A percentile compares a stretch with the other conserved stretches of the same genome.
Evolutionary conservation across 2,329 filamentous ascomycete species (phyloP).

Genomic region (Penicillium sp.): DNA sequence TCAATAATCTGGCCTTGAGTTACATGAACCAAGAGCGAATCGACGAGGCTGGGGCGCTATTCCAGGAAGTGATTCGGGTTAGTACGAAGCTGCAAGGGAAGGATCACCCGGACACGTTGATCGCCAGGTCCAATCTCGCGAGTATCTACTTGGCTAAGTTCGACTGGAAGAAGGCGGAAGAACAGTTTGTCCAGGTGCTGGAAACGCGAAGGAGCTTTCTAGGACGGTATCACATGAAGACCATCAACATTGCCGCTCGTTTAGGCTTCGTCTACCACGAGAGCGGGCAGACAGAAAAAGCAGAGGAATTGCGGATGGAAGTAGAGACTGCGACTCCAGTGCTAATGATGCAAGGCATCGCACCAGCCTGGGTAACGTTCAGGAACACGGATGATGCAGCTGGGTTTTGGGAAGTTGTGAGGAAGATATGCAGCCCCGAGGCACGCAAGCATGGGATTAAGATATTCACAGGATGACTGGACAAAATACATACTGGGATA

Average conservation of each 20-base stretch:
- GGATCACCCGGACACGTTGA: conserved; percentile 17
- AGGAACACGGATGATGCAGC: background rate
- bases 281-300: background rate
- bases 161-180: conserved; percentile 18
- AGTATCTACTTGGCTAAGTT: conserved; percentile 10
- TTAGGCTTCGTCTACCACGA: background rate
- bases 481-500: too few species aligned
- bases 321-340: background rate
- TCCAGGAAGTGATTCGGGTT: conserved; percentile 13
- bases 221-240: conserved; percentile 7
- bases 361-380: background rate
- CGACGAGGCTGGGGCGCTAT: conserved; percentile 19
- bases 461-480: background rate
- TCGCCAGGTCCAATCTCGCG: conserved; percentile 13
- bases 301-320: background rate
- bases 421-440: background rate
- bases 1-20: conserved; percentile 15
- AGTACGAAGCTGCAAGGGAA: conserved; percentile 17
- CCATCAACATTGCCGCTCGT: background rate
- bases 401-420: background rate
- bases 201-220: conserved; percentile 17
- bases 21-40: conserved; percentile 15
- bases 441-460: background rate
- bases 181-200: conserved; percentile 16
- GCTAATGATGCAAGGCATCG: background rate